phyloP scores from a whole-genome alignment of 2,329 filamentous ascomycete genomes.

The Colletotrichum sp. region DNA sequence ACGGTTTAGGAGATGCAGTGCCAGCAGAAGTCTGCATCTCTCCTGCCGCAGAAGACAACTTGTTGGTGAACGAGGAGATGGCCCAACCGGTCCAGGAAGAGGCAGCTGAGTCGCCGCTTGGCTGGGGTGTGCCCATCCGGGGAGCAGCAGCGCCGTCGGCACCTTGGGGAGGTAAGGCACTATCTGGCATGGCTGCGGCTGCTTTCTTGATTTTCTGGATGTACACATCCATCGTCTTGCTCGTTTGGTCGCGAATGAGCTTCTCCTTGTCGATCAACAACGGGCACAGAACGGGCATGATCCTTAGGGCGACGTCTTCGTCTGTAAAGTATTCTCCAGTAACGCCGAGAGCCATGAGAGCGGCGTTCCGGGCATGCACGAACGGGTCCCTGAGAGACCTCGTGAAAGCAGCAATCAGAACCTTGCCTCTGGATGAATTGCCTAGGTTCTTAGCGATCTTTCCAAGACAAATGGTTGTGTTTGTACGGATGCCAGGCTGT shows the following conservation, averaged over 20 bases:
- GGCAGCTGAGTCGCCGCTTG: constrained; percentile 54
- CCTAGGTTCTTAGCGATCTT: constrained; percentile 94
- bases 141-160: constrained; percentile 60
- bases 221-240: constrained; percentile 87
- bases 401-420: constrained; percentile 90
- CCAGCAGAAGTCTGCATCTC: constrained; percentile 74
- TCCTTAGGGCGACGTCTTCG: constrained; percentile 84
- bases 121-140: constrained; percentile 80
- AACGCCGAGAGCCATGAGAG: constrained; percentile 82
- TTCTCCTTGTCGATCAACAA: constrained; percentile 94
- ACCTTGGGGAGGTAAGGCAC: constrained; percentile 70
- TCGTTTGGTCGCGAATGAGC: constrained; percentile 88
- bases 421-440: constrained; percentile 79
- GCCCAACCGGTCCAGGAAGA: constrained; percentile 94
- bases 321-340: constrained; percentile 87
- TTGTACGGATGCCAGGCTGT: constrained; percentile 94
- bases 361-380: constrained; percentile 89
- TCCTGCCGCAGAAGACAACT: constrained; percentile 81
- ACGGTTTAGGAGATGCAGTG: constrained; percentile 44
- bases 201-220: constrained; percentile 83
- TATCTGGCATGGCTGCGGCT: constrained; percentile 79
- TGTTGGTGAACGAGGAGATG: constrained; percentile 98
- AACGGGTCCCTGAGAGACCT: constrained; percentile 92
- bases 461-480: constrained; percentile 95
- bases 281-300: constrained; percentile 85